phyloP scores from a whole-genome alignment of 2,329 filamentous ascomycete genomes.

The Aureobasidium sp. region DNA sequence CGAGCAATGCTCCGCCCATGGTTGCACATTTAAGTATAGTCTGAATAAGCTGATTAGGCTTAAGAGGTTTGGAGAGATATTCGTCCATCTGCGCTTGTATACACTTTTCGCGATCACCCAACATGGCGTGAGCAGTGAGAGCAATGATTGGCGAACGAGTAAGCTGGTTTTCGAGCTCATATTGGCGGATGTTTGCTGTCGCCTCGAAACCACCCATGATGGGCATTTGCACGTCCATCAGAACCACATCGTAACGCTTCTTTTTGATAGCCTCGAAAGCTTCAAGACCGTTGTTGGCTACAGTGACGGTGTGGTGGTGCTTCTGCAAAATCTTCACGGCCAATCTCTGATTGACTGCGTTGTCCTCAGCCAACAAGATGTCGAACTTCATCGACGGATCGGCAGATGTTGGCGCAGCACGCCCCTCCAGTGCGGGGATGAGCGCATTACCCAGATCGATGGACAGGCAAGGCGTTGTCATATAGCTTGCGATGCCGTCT shows the following conservation, averaged over 20 bases:
- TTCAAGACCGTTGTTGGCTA: constrained; percentile 91
- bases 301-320: constrained; percentile 85
- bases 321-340: constrained; percentile 97
- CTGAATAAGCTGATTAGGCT: constrained; percentile 95
- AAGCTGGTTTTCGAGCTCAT: constrained; percentile 73
- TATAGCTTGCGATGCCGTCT: constrained; percentile 95
- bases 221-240: constrained; percentile 99
- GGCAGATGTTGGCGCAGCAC: constrained; percentile 81
- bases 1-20: constrained; percentile 72
- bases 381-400: constrained; percentile 95
- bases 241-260: constrained; percentile 88
- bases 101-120: constrained; percentile 95
- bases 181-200: constrained; percentile 92
- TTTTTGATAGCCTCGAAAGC: constrained; percentile 88
- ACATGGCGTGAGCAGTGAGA: constrained; percentile 95
- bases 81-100: constrained; percentile 99
- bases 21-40: constrained; percentile 96
- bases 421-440: constrained; percentile 88
- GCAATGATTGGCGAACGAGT: constrained; percentile 92
- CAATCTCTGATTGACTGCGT: constrained; percentile 90
- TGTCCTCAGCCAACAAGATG: constrained; percentile 92
- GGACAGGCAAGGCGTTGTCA: constrained; percentile 91
- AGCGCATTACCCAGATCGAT: constrained; percentile 95
- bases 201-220: constrained; percentile 99
- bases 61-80: constrained; percentile 91